Base-by-base conservation (phyloP, 2,329 filamentous ascomycete species). In the Fusarium sp. region DNA sequence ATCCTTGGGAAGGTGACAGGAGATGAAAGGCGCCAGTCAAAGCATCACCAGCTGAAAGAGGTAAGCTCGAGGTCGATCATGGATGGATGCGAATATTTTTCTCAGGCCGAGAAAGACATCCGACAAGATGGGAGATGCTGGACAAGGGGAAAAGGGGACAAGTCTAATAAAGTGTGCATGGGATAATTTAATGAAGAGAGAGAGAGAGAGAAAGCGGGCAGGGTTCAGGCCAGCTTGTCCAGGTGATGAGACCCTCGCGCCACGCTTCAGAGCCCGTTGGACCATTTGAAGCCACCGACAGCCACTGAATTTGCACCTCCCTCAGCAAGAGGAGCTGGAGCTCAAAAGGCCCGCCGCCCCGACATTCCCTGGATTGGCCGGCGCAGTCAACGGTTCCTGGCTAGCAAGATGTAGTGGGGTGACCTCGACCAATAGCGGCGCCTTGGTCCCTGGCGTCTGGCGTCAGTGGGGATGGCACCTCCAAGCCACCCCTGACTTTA, bases 351-450 rank as follows among this genome's bases (percentile, higher is more conserved):
- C 57, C 58, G 62, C 56, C 29, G 59, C 24, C 37, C 45, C 74
- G 66, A 42, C 69, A 50, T 52, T 52, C 37, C 14, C 24, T 9
- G 58, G 66, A 76, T 76, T 76, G 75, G 75, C 27, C 42, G 54
- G 42, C 45, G 37, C 37, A 34, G 22, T 52, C 50, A 67, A 67
- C 71, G 69, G 78, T 79, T 79, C 77, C 78, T 79, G 79, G 73
- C 72, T 78, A 77, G 69, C 45, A 37, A 76, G 64, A 72, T 70
- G 71, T 63, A 58, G 60, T 42, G 70, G 50, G 50, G n/a, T n/a
- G 10, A 2, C 0, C 2, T 5, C 7, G 50, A 13, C 78, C 78
- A 80, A 80, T 79, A 40, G 68, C 16, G 56, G 10, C 29, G 31
- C 29, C 20, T 14, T 14, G 31, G 78, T 80, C 71, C 78, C 78